Base-by-base conservation (phyloP, 192 early-diverging fungal species). In the Backusella sp. region DNA sequence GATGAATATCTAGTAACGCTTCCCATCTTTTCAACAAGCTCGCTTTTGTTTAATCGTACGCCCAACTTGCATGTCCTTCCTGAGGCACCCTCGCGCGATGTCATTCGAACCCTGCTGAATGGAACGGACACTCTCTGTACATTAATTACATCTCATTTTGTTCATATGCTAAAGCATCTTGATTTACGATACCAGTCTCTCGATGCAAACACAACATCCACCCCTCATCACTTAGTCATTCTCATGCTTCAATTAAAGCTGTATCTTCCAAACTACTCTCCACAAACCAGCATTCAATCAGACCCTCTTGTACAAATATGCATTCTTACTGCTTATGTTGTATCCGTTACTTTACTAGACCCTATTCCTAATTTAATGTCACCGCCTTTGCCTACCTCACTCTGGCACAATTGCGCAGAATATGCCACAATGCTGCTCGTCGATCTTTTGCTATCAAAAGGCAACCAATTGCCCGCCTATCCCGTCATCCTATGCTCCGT, bases 1-100 rank as follows among this genome's bases (percentile, higher is more conserved):
- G 76, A 74, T 9, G 73, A 70, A 9, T 81, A 81, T 37, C 59
- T 81, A n/a, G 80, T 81, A 15, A 81, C 76, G 5, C 69, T 77
- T 28, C 80, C 80, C 7, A 49, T 81, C 5, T 81, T 79, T 23
- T 52, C 73, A n/a, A 70, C 34, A 21, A 39, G 21, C 19, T 66
- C 75, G 15, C 52, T 76, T 39, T 12, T 75, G 21, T 23, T n/a
- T 37, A 14, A 15, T 42, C 21, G 56, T 23, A 26, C 56, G 4
- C 56, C 56, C 3, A 62, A 62, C 12, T 28, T 62, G 23, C 56
- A 62, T 62, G 26, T 28, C 4, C 56, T 28, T 62, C 26, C 23
- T 2, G 56, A 62, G 12, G 11, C 56, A 28, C 56, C 56, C 4
- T 62, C 56, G 11, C 23, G 56, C 14, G 56, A 62, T 62, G 23